phyloP scores from a whole-genome alignment of 2,329 filamentous ascomycete genomes.

The Dactylonectria macrodidyma region DNA sequence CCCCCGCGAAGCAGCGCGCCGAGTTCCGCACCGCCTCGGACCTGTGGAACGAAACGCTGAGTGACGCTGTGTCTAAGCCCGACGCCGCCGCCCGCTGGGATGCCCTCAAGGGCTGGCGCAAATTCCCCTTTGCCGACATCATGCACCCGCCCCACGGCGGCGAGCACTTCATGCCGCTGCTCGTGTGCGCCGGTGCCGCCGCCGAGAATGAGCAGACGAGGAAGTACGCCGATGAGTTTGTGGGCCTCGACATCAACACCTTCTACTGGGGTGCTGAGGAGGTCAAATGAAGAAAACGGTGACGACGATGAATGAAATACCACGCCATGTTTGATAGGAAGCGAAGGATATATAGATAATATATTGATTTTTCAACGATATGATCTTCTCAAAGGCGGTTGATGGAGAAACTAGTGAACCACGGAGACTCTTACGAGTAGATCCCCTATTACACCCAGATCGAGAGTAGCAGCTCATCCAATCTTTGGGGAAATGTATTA shows the following conservation, averaged over 20 bases:
- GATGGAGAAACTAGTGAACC: neutral
- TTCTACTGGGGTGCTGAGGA: slow-evolving; percentile 66
- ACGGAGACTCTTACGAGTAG: no score
- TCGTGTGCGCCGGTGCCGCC: slow-evolving; percentile 69
- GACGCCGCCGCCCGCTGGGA: slow-evolving; percentile 54
- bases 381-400: neutral
- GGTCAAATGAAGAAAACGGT: slow-evolving; percentile 30
- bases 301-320: slow-evolving; percentile 1
- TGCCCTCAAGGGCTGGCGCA: slow-evolving; percentile 63
- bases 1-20: slow-evolving; percentile 38
- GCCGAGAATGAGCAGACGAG: slow-evolving; percentile 59
- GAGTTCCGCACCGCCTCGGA: slow-evolving; percentile 48
- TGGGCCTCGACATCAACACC: slow-evolving; percentile 66
- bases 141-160: slow-evolving; percentile 69
- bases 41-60: slow-evolving; percentile 64
- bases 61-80: slow-evolving; percentile 55
- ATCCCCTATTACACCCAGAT: no score
- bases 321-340: slow-evolving; percentile 5
- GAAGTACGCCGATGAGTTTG: slow-evolving; percentile 64
- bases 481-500: no score
- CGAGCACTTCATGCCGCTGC: slow-evolving; percentile 72
- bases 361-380: neutral
- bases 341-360: neutral
- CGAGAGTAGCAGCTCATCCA: no score
- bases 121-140: slow-evolving; percentile 62